Base-by-base conservation (phyloP, 2,329 filamentous ascomycete species). In the Anthostomella pinea region DNA sequence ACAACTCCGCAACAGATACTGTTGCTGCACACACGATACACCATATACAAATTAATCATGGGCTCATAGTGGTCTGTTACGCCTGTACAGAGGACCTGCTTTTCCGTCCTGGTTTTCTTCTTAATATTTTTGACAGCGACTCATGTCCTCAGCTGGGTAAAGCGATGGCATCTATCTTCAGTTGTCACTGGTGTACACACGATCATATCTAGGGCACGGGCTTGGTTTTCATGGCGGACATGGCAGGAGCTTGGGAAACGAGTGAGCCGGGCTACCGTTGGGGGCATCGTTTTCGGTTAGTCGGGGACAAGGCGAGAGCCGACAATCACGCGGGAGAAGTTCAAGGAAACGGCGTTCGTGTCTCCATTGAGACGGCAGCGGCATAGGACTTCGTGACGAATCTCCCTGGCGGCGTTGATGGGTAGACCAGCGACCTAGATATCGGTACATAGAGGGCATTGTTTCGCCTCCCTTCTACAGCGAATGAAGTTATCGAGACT, bases 381-480 rank as follows among this genome's bases (percentile, higher is more conserved):
- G 33, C 35, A 35, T 44, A 39, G 33, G 35, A 35, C 39, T 24
- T 31, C 30, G 29, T 28, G 36, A 26, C 35, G 22, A 22, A 41
- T 37, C 38, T 37, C 33, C 32, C 31, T 38, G 37, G 29, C 37
- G 34, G 43, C 39, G 35, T 45, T 49, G 28, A 49, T 38, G 34
- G 43, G 44, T 49, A 49, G 44, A 49, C 25, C 34, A 28, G 30
- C 27, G 35, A 35, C 35, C 41, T 49, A 49, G 45, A 52, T 38
- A 48, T 40, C 17, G 51, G 41, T 30, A 43, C 38, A 43, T 43
- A 43, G 41, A 44, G 38, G 42, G 44, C 33, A 42, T 39, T 38
- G 44, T 34, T 22, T 43, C 41, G 27, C 26, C 29, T 39, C n/a
- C 10, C 14, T 32, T 28, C 19, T 25, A 22, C n/a, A 35, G 31